A percentile compares a stretch with the other conserved stretches of the same genome.
Conservation (phyloP, 345 rosid species). For the Moricandia arvensis region DNA sequence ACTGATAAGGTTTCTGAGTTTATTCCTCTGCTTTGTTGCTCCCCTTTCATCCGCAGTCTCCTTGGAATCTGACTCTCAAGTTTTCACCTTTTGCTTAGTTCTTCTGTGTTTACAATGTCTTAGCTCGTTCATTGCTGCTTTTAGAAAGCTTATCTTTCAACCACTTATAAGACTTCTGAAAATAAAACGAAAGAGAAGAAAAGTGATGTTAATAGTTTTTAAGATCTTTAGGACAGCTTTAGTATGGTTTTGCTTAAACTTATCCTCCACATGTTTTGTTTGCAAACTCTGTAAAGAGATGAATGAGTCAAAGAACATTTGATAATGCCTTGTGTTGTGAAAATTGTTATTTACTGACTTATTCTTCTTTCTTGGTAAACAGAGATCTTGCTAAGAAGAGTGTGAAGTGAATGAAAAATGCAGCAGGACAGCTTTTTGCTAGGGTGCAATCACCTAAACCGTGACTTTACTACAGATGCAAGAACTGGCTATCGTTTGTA, state of each 20-base stretch:
- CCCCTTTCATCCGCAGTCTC: neutral
- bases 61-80: neutral
- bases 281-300: neutral
- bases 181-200: neutral
- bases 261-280: neutral
- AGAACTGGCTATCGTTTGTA: constrained; percentile 30
- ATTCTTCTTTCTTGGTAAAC: constrained; percentile 5
- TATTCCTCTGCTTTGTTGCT: neutral
- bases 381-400: constrained; percentile 18
- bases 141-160: constrained; percentile 6
- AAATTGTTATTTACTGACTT: constrained; percentile 25
- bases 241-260: neutral
- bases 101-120: constrained; percentile 1
- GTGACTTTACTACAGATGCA: constrained; percentile 8
- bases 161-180: neutral
- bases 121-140: neutral
- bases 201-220: neutral
- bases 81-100: neutral
- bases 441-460: constrained; percentile 35
- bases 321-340: constrained; percentile 19
- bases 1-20: constrained; percentile 25
- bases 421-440: constrained; percentile 32
- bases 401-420: constrained; percentile 41
- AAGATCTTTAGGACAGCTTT: neutral
- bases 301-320: neutral